Evolutionary conservation across 768 basidiomycete species (phyloP).

Genomic region (Termitomyces heimii): DNA sequence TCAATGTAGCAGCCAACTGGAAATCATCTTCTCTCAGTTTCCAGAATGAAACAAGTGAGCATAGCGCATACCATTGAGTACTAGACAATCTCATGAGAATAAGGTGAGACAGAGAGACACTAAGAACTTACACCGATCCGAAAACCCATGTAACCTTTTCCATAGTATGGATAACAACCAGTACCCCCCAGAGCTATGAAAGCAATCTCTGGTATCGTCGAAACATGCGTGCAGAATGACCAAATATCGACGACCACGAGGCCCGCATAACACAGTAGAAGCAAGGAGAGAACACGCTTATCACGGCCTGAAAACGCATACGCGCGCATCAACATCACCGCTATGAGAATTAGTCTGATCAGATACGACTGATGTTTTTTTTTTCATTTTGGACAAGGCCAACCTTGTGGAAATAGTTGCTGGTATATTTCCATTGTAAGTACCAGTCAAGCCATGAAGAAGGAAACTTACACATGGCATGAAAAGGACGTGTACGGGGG

Average conservation of each 20-base stretch:
- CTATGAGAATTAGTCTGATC: constrained; percentile 14
- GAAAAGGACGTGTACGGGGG: constrained; percentile 25
- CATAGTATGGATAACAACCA: constrained; percentile 35
- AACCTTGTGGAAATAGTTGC: constrained; percentile 38
- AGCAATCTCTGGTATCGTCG: constrained; percentile 15
- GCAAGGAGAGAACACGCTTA: constrained; percentile 19
- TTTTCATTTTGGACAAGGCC: not conserved
- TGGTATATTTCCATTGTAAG: constrained; percentile 8
- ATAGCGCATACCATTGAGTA: constrained; percentile 16
- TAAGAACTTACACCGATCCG: constrained; percentile 26
- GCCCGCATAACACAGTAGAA: constrained; percentile 23
- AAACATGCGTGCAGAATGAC: constrained; percentile 27
- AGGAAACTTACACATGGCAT: constrained; percentile 22
- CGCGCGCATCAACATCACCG: constrained; percentile 38
- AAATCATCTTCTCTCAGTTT: not conserved
- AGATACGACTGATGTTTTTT: not conserved
- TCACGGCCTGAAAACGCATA: constrained; percentile 36
- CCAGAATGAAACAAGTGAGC: not conserved
- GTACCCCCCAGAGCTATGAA: constrained; percentile 21
- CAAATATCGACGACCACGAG: constrained; percentile 29
- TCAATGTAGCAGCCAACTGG: constrained; percentile 28
- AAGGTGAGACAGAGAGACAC: not conserved
- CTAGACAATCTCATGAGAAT: constrained; percentile 5
- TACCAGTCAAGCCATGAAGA: not conserved
- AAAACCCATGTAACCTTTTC: constrained; percentile 21